Evolutionary conservation across 768 basidiomycete genomes (phyloP).

Genomic region (Hericium coralloides): DNA sequence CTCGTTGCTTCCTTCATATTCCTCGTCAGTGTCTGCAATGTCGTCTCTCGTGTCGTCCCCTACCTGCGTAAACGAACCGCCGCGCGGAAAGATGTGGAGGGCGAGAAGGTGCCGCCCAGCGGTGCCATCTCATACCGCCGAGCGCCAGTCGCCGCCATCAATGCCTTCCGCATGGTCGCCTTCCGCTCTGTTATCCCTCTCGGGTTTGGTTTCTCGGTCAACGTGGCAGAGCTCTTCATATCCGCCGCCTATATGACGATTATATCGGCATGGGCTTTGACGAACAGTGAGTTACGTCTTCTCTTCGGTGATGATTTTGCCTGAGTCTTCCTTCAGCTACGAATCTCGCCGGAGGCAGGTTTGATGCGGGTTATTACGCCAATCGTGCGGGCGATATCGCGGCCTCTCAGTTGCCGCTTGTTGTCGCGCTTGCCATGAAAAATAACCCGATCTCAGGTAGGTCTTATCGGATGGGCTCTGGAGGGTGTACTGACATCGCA

Average conservation of each 20-base stretch:
- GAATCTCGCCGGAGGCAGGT: conserved; percentile 12
- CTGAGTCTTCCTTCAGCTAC: conserved; percentile 13
- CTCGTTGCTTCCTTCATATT: conserved; percentile 33
- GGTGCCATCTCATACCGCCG: conserved; percentile 12
- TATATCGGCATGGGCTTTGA: conserved; percentile 20
- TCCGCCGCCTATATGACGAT: conserved; percentile 26
- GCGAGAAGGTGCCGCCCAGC: background rate
- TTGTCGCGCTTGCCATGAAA: conserved; percentile 50
- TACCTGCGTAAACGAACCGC: background rate
- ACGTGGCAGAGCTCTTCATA: conserved; percentile 28
- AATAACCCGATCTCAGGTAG: conserved; percentile 43
- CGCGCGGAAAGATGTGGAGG: conserved; percentile 8
- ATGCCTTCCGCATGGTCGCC: conserved; percentile 22
- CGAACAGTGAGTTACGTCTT: conserved; percentile 16
- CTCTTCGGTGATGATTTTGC: background rate
- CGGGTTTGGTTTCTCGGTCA: conserved; percentile 23
- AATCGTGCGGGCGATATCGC: conserved; percentile 36
- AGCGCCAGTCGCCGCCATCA: conserved; percentile 17
- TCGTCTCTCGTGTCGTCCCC: conserved; percentile 14
- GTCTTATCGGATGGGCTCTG: conserved; percentile 5
- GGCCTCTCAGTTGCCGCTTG: conserved; percentile 41
- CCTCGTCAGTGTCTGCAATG: conserved; percentile 28
- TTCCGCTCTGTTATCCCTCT: conserved; percentile 24
- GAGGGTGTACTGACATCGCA: background rate
- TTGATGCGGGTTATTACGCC: conserved; percentile 17